Evolutionary conservation across 139 green algal species (phyloP).

Genomic region (Chlorella sp.): DNA sequence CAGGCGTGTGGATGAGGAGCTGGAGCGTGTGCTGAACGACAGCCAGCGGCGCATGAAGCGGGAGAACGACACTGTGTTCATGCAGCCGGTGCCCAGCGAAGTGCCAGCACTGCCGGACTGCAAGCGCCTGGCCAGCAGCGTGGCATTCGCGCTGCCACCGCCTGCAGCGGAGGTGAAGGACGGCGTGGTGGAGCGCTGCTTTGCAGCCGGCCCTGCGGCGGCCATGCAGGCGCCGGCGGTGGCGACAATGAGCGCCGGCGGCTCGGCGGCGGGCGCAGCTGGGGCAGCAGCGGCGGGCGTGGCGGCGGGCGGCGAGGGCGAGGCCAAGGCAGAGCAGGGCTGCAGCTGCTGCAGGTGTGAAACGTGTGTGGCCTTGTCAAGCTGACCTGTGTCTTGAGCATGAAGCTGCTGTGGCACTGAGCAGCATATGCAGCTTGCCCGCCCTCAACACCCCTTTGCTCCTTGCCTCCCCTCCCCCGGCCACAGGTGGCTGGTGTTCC

Average conservation of each 20-base stretch:
- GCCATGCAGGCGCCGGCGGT: background rate
- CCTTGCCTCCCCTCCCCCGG: constrained; percentile 4
- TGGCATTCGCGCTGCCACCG: constrained; percentile 31
- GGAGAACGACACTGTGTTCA: constrained; percentile 50
- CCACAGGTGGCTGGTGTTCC: constrained; percentile 37
- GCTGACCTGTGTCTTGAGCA: too few relatives aligned
- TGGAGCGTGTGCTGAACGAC: constrained; percentile 19
- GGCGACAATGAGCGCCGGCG: background rate
- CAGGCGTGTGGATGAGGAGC: constrained; percentile 37
- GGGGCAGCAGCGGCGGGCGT: background rate
- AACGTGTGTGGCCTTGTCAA: too few relatives aligned
- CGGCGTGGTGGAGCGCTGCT: constrained; percentile 35
- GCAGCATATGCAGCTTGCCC: too few relatives aligned
- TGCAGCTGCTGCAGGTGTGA: background rate
- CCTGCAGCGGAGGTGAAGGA: constrained; percentile 16
- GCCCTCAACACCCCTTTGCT: too few relatives aligned
- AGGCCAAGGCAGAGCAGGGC: background rate
- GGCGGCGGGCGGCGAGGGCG: too few relatives aligned
- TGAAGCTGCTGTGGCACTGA: too few relatives aligned
- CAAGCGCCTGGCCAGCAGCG: constrained; percentile 19
- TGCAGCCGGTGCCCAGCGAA: constrained; percentile 38
- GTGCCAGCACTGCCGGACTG: constrained; percentile 24
- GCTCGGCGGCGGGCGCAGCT: background rate
- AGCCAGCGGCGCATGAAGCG: constrained; percentile 37
- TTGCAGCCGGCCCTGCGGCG: background rate